A percentile compares a stretch with the other conserved stretches of the same genome.
Evolutionary conservation across 2,329 filamentous ascomycete genomes (phyloP).

Genomic region (Xylariaceae sp.): DNA sequence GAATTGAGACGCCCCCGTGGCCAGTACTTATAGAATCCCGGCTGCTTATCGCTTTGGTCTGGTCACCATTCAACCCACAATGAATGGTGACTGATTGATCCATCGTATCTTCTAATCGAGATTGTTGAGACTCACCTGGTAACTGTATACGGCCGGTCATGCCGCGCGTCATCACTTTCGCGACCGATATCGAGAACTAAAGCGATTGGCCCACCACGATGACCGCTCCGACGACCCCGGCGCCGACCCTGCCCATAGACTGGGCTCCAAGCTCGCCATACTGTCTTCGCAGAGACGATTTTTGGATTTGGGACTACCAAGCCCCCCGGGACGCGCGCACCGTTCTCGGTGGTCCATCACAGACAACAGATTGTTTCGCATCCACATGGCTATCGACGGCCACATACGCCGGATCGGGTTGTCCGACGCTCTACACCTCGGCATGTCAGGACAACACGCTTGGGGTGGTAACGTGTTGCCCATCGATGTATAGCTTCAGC

Average conservation of each 20-base stretch:
- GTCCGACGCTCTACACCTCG: conserved; percentile 23
- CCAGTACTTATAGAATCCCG: too few species aligned
- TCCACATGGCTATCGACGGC: conserved; percentile 17
- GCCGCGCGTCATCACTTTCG: neutral
- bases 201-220: neutral
- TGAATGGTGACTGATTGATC: neutral
- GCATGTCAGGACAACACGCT: conserved; percentile 17
- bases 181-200: neutral
- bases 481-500: conserved; percentile 16
- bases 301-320: conserved; percentile 24
- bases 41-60: too few species aligned
- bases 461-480: conserved; percentile 25
- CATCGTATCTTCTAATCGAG: neutral
- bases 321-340: conserved; percentile 15
- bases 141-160: neutral
- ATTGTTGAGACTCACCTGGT: neutral
- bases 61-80: too few species aligned
- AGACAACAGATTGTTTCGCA: conserved; percentile 23
- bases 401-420: conserved; percentile 21
- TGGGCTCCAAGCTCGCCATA: conserved; percentile 11
- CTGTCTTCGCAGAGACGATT: conserved; percentile 15
- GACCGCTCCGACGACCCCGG: conserved; percentile 7
- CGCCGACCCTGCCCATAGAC: conserved; percentile 14
- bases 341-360: conserved; percentile 25
- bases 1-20: neutral